These are phyloP conservation scores for Cymbopogon flexuosus DNA, from an alignment of 202 grass and related monocot species.

Conservation along the genomic window DNA sequence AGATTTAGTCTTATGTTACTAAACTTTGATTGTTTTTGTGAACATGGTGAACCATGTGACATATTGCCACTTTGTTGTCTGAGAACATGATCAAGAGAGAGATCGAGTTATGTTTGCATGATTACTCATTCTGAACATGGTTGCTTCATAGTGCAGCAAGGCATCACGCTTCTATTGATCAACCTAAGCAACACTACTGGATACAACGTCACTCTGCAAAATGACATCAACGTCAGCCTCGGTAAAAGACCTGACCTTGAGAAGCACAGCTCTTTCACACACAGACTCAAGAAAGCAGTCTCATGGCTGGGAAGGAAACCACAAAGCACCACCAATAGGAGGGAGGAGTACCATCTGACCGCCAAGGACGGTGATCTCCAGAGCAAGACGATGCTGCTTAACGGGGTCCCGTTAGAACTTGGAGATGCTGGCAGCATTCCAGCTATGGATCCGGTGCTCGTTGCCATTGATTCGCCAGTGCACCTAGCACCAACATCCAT, in stretches of 20 bases:
- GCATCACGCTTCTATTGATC: conserved; percentile 74
- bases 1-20: background rate
- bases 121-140: conserved; percentile 15
- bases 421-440: conserved; percentile 50
- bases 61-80: background rate
- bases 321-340: conserved; percentile 33
- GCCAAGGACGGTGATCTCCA: conserved; percentile 50
- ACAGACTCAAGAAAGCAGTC: conserved; percentile 54
- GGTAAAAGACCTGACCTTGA: conserved; percentile 9
- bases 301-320: conserved; percentile 67
- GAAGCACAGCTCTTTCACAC: conserved; percentile 36
- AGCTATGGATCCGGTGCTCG: conserved; percentile 43
- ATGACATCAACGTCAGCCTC: conserved; percentile 71
- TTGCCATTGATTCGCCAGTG: conserved; percentile 38
- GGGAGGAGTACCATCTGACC: conserved; percentile 86
- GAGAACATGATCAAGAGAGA: background rate
- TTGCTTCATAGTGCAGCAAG: conserved; percentile 54
- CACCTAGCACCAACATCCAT: conserved; percentile 60
- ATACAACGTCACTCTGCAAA: conserved; percentile 68
- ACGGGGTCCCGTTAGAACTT: conserved; percentile 53
- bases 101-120: background rate
- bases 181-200: conserved; percentile 70
- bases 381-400: conserved; percentile 87
- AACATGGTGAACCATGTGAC: background rate
- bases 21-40: background rate